Evolutionary conservation across 495 filamentous ascomycete genomes (phyloP), one percentile per base, ranked within the genome.

Genomic region (Hyaloscypha finlandica): DNA sequence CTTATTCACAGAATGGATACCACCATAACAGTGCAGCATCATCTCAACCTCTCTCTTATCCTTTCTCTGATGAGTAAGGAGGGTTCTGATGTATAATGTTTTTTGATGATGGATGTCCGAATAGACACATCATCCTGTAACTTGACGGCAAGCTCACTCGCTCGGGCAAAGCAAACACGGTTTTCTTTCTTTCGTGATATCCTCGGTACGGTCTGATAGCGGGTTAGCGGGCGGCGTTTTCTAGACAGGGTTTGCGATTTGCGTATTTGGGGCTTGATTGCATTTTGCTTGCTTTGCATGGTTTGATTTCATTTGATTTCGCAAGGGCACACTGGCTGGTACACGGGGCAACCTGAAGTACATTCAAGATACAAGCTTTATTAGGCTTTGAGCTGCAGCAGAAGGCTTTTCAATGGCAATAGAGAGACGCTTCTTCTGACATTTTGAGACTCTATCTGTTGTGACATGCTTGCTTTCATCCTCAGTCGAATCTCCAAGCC

Each of bases 1-100:
- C 20, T 29, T 30, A 5, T 48, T 48, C 42, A 19, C 42, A 25
- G 53, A 56, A 56, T 56, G 58, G 67, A 65, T 56, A 63, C 39
- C 25, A 31, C 32, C 42, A 48, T 48, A 48, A 19, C 42, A 48
- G 25, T 57, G 53, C 30, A 55, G 53, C 14, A 25, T 55, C 30
- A 16, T 11, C 53, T 55, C 30, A 16, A 2, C 53, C 53, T 11
- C 4, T 30, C 55, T n/a, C 42, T 19, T 48, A 48, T 4, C 8
- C 4, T 48, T 12, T 8, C 35, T 37, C 35, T 1, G 6, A 14
- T 14, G 42, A 48, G 16, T 11, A 14, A 19, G 9, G 42, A 48
- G 35, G 1, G 42, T 16, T 25, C 25, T 48, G 42, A 48, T 14
- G 42, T 1, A 12, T 25, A 25, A 25, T 25, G 25, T 25, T 25